These are phyloP conservation scores for Exophiala sp. DNA, from an alignment of 2,329 filamentous ascomycete species.

Conservation along the genomic window DNA sequence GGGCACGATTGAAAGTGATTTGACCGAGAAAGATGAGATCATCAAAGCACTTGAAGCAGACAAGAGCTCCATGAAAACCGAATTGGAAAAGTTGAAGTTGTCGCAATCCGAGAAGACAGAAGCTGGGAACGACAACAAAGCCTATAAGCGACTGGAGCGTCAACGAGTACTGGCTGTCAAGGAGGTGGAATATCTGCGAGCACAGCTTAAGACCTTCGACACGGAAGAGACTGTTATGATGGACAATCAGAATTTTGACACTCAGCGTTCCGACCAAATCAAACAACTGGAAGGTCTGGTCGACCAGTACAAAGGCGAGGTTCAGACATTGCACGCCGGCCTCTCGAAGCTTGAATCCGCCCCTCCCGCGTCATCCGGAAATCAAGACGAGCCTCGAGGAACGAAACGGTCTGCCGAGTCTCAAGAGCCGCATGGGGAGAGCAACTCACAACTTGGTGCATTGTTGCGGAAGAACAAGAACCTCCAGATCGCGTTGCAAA, in stretches of 20 bases:
- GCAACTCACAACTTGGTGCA: constrained; percentile 72
- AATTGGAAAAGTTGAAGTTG: constrained; percentile 66
- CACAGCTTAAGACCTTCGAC: constrained; percentile 84
- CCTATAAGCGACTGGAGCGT: constrained; percentile 72
- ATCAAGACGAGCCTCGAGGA: constrained; percentile 43
- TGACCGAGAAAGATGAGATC: constrained; percentile 70
- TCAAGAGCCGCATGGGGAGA: constrained; percentile 40
- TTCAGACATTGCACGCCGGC: constrained; percentile 70
- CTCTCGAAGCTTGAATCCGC: constrained; percentile 61
- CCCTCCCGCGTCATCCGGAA: constrained; percentile 35
- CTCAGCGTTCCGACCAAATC: constrained; percentile 64
- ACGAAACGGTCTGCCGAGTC: constrained; percentile 62
- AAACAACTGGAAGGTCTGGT: constrained; percentile 80
- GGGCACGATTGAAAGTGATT: constrained; percentile 73
- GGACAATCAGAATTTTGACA: constrained; percentile 67
- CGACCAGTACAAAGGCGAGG: constrained; percentile 78
- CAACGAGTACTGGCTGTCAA: constrained; percentile 83
- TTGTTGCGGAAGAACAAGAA: constrained; percentile 83
- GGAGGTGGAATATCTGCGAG: constrained; percentile 89
- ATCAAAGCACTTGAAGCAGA: constrained; percentile 71
- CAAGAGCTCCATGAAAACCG: constrained; percentile 59
- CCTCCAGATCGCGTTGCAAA: constrained; percentile 72
- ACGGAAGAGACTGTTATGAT: constrained; percentile 84
- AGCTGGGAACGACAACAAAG: constrained; percentile 55
- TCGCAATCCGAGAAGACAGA: constrained; percentile 39